These are phyloP conservation scores for Diaporthe eres DNA, from an alignment of 2,329 filamentous ascomycete species.

Conservation along the genomic window DNA sequence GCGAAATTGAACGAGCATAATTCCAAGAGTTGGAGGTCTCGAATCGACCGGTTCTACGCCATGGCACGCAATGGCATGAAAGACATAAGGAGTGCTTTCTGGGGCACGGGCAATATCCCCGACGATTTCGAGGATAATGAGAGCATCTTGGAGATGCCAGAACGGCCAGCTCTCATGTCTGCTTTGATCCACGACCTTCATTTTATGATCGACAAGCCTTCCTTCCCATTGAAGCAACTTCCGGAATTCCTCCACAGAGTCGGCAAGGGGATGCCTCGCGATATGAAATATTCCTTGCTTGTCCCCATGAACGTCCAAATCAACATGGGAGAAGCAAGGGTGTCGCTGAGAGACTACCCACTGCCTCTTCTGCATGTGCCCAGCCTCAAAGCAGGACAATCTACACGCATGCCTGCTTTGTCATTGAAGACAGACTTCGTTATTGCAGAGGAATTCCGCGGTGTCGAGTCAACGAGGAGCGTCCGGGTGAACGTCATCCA, in stretches of 20 bases:
- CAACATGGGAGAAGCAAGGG: constrained; percentile 88
- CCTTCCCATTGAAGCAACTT: constrained; percentile 85
- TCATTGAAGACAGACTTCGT: constrained; percentile 93
- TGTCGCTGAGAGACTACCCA: constrained; percentile 94
- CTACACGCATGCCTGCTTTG: constrained; percentile 83
- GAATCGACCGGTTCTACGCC: constrained; percentile 83
- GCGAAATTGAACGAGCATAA: constrained; percentile 84
- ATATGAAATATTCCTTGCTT: constrained; percentile 91
- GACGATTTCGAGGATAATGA: constrained; percentile 88
- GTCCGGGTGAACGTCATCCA: constrained; percentile 90
- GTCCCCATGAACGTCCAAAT: constrained; percentile 92
- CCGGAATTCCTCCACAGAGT: constrained; percentile 88
- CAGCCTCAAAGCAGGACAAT: constrained; percentile 82
- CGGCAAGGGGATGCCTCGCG: constrained; percentile 95
- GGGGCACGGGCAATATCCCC: constrained; percentile 84
- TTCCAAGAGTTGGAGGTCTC: constrained; percentile 90
- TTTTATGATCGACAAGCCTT: constrained; percentile 90
- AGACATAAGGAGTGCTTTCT: constrained; percentile 84
- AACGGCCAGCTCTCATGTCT: constrained; percentile 86
- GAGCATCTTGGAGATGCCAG: constrained; percentile 86
- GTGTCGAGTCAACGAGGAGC: constrained; percentile 82
- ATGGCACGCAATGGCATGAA: constrained; percentile 81
- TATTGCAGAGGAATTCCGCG: constrained; percentile 92
- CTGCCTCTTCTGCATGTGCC: constrained; percentile 93
- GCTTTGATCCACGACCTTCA: constrained; percentile 87